Percentiles rank a stretch among this genome's conserved stretches.
These are phyloP conservation scores for Xylaria venustula DNA, from an alignment of 495 filamentous ascomycete genomes.

Conservation along the genomic window DNA sequence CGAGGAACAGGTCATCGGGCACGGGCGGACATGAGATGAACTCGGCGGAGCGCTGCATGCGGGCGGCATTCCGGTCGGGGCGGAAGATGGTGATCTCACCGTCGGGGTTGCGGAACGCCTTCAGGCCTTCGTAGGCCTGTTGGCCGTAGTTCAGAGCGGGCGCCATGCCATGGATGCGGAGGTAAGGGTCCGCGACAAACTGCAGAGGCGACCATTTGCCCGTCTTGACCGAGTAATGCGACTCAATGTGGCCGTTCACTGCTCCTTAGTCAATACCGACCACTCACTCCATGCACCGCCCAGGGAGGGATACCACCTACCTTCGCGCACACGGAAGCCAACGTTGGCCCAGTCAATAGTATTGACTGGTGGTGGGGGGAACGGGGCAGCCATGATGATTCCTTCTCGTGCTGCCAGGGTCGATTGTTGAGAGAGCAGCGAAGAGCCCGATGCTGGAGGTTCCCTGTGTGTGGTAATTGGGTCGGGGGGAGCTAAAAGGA, in stretches of 20 bases:
- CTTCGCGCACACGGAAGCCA: constrained; percentile 88
- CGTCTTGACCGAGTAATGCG: constrained; percentile 66
- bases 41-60: constrained; percentile 72
- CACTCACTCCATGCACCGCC: too few relatives aligned
- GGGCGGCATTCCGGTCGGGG: constrained; percentile 73
- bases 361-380: constrained; percentile 79
- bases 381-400: constrained; percentile 44
- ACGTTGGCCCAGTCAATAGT: constrained; percentile 91
- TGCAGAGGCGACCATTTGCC: constrained; percentile 69
- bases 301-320: too few relatives aligned
- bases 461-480: too few relatives aligned
- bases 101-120: constrained; percentile 76
- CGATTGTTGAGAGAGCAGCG: background rate
- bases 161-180: constrained; percentile 85
- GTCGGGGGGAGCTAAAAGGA: too few relatives aligned
- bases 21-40: constrained; percentile 79
- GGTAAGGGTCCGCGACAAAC: constrained; percentile 74
- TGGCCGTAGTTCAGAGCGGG: constrained; percentile 91
- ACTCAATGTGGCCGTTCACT: constrained; percentile 80
- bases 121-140: constrained; percentile 91
- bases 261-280: constrained; percentile 31
- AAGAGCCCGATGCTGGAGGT: too few relatives aligned
- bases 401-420: background rate
- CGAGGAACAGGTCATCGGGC: constrained; percentile 68
- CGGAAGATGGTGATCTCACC: constrained; percentile 76